Base-by-base conservation (phyloP, 495 filamentous ascomycete species). In the Hypoxylon cercidicola region DNA sequence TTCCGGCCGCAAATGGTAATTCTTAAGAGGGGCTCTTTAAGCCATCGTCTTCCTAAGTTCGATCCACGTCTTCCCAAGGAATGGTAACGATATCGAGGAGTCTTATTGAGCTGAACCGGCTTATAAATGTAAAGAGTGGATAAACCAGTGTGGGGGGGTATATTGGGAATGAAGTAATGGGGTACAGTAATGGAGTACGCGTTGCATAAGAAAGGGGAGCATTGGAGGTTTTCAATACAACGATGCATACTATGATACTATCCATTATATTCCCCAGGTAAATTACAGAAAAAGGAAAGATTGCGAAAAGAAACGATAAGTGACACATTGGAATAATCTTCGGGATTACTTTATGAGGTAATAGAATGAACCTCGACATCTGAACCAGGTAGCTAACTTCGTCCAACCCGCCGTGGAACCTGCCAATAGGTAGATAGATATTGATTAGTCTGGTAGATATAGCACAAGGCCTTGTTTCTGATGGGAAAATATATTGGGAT, bases 1-100 rank as follows among this genome's bases (percentile, higher is more conserved):
- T 43, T 32, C 25, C 64, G 49, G 39, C 71, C 65, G 58, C 60
- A 73, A 71, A 55, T 69, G 64, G 71, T 9, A 73, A 73, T 65
- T 45, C 39, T 35, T 44, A 15, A 28, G 30, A 32, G 30, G 30
- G 21, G 35, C 19, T 30, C 47, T 60, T 43, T 25, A 45, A 57
- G 46, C 51, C 16, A 51, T 46, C 20, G 50, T 25, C 2, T 25
- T 25, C 23, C 23, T 25, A 49, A 47, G 23, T 5, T 57, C 45
- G 41, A 58, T 16, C 30, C 39, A 23, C 28, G 52, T 62, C 44
- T 62, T 40, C 23, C 44, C 21, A 11, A 46, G 21, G 35, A 56
- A 40, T 25, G 23, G 23, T 25, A 39, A n/a, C n/a, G n/a, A n/a
- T n/a, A n/a, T n/a, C n/a, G n/a, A 61, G 25, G 39, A 46, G 37